Evolutionary conservation across 2,329 filamentous ascomycete species (phyloP).

Genomic region (Microsporum ferrugineum): DNA sequence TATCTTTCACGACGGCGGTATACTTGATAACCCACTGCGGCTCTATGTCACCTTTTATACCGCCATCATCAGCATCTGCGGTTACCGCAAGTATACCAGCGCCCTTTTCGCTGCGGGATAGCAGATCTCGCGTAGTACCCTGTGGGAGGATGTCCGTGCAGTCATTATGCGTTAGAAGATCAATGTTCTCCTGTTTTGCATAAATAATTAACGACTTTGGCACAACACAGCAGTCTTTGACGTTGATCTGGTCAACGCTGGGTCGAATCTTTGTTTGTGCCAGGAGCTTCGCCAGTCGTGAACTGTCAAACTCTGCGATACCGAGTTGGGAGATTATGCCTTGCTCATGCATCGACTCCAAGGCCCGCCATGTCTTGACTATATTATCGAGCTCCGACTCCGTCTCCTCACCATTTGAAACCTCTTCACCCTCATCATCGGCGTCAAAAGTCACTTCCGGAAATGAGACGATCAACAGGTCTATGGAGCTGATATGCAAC

Average conservation of each 20-base stretch:
- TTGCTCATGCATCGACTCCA: constrained; percentile 61
- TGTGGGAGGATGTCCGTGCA: constrained; percentile 81
- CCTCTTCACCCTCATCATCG: constrained; percentile 59
- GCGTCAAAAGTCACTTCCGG: constrained; percentile 89
- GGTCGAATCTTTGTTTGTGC: constrained; percentile 59
- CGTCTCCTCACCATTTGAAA: constrained; percentile 51
- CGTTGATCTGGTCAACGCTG: constrained; percentile 87
- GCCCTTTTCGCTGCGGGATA: constrained; percentile 60
- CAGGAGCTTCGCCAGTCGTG: constrained; percentile 69
- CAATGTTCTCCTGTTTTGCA: constrained; percentile 71
- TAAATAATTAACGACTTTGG: constrained; percentile 75
- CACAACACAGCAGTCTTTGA: constrained; percentile 90
- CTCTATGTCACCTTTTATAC: constrained; percentile 63
- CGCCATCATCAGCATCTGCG: constrained; percentile 40
- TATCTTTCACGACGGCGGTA: constrained; percentile 83
- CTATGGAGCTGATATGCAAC: constrained; percentile 61
- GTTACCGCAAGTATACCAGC: constrained; percentile 61
- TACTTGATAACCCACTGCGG: constrained; percentile 97
- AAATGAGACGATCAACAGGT: constrained; percentile 86
- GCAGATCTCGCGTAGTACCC: constrained; percentile 71
- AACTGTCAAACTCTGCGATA: constrained; percentile 80
- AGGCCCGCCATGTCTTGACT: constrained; percentile 55
- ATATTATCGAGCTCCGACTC: constrained; percentile 42
- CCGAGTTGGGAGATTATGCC: constrained; percentile 67
- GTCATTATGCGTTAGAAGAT: constrained; percentile 87